Percentiles rank a stretch among this genome's conserved stretches.
Conservation (phyloP, 441 rosid species). For the Arabidopsis hybrid region DNA sequence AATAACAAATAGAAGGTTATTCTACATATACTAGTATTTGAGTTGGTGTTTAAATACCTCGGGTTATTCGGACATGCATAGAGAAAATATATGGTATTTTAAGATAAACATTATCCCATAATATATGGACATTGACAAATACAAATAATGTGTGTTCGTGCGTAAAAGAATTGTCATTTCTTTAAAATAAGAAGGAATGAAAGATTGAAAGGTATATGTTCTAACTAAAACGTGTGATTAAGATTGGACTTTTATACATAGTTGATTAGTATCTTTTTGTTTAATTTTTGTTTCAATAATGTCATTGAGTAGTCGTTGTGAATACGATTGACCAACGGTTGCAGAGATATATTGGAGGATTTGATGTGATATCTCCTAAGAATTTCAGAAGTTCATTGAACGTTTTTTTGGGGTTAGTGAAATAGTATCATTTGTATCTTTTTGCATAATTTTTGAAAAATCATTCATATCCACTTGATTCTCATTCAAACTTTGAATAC, state of each 20-base stretch:
- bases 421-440: background rate
- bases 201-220: background rate
- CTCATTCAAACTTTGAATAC: slow-evolving; percentile 40
- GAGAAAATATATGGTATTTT: background rate
- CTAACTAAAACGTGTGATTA: slow-evolving; percentile 42
- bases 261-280: slow-evolving; percentile 41
- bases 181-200: background rate
- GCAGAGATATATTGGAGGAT: slow-evolving; percentile 29
- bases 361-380: slow-evolving; percentile 38
- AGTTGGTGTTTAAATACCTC: background rate
- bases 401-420: slow-evolving; percentile 35
- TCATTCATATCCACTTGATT: slow-evolving; percentile 24
- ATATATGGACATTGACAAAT: background rate
- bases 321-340: slow-evolving; percentile 44
- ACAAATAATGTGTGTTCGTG: slow-evolving; percentile 38
- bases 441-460: too few relatives aligned
- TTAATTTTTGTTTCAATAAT: slow-evolving; percentile 19
- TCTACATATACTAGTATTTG: background rate
- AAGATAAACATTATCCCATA: background rate
- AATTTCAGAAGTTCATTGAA: slow-evolving; percentile 32
- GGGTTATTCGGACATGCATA: background rate
- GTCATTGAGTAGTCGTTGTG: slow-evolving; percentile 37
- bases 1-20: background rate
- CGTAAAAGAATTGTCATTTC: slow-evolving; percentile 18
- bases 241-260: slow-evolving; percentile 27